Percentiles rank a stretch among this genome's conserved stretches.
phyloP scores from a whole-genome alignment of 2,329 filamentous ascomycete species.

The Colletotrichum higginsianum region DNA sequence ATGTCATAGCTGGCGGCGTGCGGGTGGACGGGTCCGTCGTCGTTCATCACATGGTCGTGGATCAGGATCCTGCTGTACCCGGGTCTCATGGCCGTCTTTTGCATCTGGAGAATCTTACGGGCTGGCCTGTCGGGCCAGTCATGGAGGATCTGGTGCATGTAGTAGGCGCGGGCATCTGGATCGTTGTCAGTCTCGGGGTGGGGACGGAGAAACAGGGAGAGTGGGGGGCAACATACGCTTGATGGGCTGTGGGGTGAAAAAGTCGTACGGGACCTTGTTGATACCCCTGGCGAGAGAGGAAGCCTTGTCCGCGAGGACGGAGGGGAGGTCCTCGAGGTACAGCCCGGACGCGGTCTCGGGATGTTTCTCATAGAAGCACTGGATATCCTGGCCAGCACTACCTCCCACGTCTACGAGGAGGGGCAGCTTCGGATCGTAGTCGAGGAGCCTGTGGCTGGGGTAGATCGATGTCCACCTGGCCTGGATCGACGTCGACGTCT shows the following conservation, averaged over 20 bases:
- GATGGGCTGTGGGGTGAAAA: constrained; percentile 56
- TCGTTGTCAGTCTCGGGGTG: not conserved
- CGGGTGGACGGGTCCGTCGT: constrained; percentile 45
- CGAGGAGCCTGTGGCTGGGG: constrained; percentile 1
- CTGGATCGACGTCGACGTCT: not conserved
- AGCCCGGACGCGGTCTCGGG: constrained; percentile 20
- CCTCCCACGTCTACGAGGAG: constrained; percentile 32
- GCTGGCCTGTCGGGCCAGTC: constrained; percentile 66
- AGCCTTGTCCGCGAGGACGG: constrained; percentile 19
- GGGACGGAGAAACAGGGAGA: not conserved
- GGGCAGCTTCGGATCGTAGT: constrained; percentile 1
- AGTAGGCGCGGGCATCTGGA: constrained; percentile 61
- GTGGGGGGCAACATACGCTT: constrained; percentile 23
- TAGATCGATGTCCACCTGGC: constrained; percentile 21
- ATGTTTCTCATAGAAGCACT: constrained; percentile 6
- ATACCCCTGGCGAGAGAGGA: not conserved
- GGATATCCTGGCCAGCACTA: constrained; percentile 17
- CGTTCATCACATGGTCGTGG: constrained; percentile 56
- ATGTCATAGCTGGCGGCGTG: constrained; percentile 21
- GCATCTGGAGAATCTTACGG: constrained; percentile 56
- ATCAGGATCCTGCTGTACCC: constrained; percentile 56
- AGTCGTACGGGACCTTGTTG: constrained; percentile 50
- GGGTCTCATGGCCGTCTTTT: constrained; percentile 60
- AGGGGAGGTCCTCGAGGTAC: constrained; percentile 26
- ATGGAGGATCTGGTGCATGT: constrained; percentile 70